phyloP scores from a whole-genome alignment of 257 asterid species.

The Rhazya stricta region DNA sequence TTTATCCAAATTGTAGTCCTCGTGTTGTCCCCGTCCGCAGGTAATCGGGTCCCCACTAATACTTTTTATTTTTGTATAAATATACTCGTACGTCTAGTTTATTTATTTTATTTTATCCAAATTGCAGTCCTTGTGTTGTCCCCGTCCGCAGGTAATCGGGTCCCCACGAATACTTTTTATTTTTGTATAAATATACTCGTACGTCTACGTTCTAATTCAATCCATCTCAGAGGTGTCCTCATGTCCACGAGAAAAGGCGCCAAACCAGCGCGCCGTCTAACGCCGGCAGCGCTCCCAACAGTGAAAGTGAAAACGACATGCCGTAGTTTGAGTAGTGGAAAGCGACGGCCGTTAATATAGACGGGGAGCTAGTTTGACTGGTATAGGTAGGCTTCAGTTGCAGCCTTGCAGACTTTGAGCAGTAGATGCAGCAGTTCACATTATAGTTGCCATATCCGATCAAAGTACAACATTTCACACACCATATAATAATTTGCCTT shows the following conservation, averaged over 20 bases:
- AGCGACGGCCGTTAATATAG: conserved; percentile 36
- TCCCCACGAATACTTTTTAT: not conserved
- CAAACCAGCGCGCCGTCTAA: conserved; percentile 34
- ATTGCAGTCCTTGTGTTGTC: conserved; percentile 4
- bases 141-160: conserved; percentile 6
- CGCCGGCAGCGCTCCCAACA: conserved; percentile 34
- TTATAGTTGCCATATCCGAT: not conserved
- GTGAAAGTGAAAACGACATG: conserved; percentile 2
- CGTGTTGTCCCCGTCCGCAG: conserved; percentile 6
- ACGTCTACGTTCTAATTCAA: not conserved
- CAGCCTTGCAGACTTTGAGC: not conserved
- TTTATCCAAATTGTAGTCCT: not conserved
- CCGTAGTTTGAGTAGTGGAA: not conserved
- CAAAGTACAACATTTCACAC: not conserved
- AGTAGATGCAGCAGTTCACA: not conserved
- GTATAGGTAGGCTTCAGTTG: not conserved
- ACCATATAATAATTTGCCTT: no score
- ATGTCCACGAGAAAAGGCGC: conserved; percentile 34
- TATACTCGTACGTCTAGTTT: not conserved
- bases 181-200: not conserved
- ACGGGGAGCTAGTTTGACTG: conserved; percentile 39
- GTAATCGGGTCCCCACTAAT: conserved; percentile 3
- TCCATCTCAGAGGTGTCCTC: not conserved
- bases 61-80: not conserved
- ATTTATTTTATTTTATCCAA: not conserved